Evolutionary conservation across 495 filamentous ascomycete species (phyloP).

Genomic region (Penicillium fimorum): DNA sequence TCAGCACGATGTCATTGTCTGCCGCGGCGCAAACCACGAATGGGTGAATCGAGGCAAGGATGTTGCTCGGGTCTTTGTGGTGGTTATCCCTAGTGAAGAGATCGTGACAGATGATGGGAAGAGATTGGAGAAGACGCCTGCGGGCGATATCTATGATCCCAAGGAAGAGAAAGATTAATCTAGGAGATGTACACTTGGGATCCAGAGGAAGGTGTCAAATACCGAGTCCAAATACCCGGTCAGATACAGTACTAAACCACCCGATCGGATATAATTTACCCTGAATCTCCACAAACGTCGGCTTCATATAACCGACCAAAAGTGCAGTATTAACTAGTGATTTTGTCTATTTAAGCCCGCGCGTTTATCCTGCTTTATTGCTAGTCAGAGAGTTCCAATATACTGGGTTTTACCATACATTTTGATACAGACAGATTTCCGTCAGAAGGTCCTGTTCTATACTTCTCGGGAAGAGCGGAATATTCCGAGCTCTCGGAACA

Average conservation of each 20-base stretch:
- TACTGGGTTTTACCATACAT: no score
- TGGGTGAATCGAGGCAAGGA: constrained; percentile 29
- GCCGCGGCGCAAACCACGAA: constrained; percentile 28
- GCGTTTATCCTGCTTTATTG: no score
- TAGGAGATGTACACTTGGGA: neutral
- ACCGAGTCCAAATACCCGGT: no score
- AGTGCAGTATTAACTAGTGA: no score
- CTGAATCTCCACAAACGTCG: no score
- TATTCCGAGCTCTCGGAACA: constrained; percentile 5
- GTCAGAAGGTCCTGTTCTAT: neutral
- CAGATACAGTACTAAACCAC: no score
- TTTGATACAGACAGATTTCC: no score
- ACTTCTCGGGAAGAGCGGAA: constrained; percentile 4
- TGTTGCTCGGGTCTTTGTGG: constrained; percentile 22
- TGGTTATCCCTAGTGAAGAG: constrained; percentile 24
- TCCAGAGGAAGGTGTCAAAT: no score
- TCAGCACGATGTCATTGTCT: constrained; percentile 29
- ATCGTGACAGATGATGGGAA: constrained; percentile 21
- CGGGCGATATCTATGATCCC: constrained; percentile 26
- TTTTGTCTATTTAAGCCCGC: no score
- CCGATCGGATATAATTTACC: no score
- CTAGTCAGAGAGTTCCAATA: no score
- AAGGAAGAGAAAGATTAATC: constrained; percentile 19
- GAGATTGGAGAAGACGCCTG: constrained; percentile 24
- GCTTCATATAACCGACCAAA: no score